phyloP scores from a whole-genome alignment of 208 protist genomes.

The Giardia duodenalis region DNA sequence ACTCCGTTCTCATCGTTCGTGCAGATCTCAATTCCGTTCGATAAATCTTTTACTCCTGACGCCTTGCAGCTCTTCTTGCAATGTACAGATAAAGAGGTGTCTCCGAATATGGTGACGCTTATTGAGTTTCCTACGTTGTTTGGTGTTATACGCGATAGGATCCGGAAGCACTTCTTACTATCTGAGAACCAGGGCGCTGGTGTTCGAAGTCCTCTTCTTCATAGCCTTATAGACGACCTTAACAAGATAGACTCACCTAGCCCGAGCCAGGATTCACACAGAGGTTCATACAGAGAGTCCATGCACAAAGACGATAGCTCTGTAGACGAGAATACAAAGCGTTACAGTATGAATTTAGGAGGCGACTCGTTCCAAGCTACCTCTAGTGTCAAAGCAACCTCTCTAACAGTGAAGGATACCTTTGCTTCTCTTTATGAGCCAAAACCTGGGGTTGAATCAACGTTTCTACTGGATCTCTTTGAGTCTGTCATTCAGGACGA shows the following conservation, averaged over 20 bases:
- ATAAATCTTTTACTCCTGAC: no score
- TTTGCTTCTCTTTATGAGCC: no score
- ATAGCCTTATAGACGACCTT: neutral
- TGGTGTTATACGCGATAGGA: neutral
- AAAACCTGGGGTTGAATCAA: no score
- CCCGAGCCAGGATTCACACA: no score
- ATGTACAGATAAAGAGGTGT: neutral
- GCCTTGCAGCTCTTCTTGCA: neutral
- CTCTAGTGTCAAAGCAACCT: neutral
- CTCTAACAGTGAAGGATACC: no score
- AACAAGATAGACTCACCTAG: neutral
- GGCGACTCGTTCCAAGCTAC: neutral
- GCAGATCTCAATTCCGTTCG: no score
- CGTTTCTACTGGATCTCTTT: neutral
- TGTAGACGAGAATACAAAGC: neutral
- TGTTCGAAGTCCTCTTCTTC: neutral
- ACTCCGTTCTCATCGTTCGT: neutral
- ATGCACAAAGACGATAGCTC: neutral
- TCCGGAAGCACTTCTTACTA: neutral
- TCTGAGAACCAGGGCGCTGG: neutral
- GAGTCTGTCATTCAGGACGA: neutral
- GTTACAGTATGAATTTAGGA: neutral
- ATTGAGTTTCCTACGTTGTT: neutral
- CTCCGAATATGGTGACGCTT: neutral
- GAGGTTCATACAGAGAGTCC: no score